Evolutionary conservation across 2,329 filamentous ascomycete species (phyloP).

Genomic region (Exutisphaerella laricina): DNA sequence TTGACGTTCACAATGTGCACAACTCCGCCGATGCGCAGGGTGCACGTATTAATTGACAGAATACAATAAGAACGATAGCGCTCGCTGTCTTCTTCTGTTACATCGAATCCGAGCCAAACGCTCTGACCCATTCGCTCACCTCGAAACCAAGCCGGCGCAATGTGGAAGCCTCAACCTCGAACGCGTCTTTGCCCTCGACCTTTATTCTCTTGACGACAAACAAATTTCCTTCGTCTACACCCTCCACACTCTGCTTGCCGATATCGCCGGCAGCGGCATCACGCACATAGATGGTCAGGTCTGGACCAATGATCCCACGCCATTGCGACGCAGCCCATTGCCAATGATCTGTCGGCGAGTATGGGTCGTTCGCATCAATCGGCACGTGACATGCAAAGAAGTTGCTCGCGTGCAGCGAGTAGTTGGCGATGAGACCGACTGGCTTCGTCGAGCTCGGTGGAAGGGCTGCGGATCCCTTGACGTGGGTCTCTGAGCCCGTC

Average conservation of each 20-base stretch:
- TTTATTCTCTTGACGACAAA: conserved; percentile 38
- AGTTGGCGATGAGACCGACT: conserved; percentile 71
- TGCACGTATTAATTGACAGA: background rate
- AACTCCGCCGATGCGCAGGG: too few relatives aligned
- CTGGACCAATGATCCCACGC: conserved; percentile 77
- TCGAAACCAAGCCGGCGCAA: conserved; percentile 77
- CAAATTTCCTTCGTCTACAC: conserved; percentile 39
- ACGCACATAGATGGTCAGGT: conserved; percentile 67
- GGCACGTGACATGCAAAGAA: conserved; percentile 66
- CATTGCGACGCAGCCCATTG: conserved; percentile 95
- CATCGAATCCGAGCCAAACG: conserved; percentile 23
- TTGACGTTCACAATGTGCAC: too few relatives aligned
- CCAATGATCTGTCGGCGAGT: conserved; percentile 86
- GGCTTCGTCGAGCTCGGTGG: conserved; percentile 45
- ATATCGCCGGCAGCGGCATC: conserved; percentile 26
- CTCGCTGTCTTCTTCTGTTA: background rate
- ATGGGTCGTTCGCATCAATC: conserved; percentile 60
- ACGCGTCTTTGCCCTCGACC: conserved; percentile 25
- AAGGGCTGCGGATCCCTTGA: conserved; percentile 5
- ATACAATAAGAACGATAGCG: conserved; percentile 4
- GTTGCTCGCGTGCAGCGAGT: conserved; percentile 74
- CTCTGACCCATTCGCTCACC: conserved; percentile 70
- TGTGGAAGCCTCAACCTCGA: conserved; percentile 42
- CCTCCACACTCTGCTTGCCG: conserved; percentile 33
- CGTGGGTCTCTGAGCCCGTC: conserved; percentile 7